Conservation (phyloP, 2,329 filamentous ascomycete genomes). For the Pyricularia sp. region DNA sequence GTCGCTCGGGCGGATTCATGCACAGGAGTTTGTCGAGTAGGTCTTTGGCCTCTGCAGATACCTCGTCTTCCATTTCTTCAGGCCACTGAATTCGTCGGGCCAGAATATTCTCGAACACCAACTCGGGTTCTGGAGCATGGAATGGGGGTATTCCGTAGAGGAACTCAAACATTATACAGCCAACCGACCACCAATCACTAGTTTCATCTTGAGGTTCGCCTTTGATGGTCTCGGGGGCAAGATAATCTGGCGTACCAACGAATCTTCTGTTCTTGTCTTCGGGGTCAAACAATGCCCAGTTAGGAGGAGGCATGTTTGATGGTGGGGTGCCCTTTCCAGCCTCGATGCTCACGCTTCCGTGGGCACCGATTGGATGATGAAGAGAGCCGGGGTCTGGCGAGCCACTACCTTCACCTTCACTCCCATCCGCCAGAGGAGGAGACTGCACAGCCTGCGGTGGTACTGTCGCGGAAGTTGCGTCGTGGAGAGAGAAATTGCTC, state of each 20-base stretch:
- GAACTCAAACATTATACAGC: slow-evolving; percentile 95
- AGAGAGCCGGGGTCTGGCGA: slow-evolving; percentile 66
- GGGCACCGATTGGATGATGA: slow-evolving; percentile 25
- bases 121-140: slow-evolving; percentile 76
- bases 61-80: slow-evolving; percentile 62
- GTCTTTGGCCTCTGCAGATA: slow-evolving; percentile 82
- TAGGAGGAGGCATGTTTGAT: slow-evolving; percentile 68
- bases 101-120: slow-evolving; percentile 95
- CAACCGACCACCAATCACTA: slow-evolving; percentile 99
- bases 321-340: slow-evolving; percentile 48
- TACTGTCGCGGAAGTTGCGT: slow-evolving; percentile 31
- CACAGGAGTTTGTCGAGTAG: slow-evolving; percentile 88
- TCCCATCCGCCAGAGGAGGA: slow-evolving; percentile 57
- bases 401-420: slow-evolving; percentile 49
- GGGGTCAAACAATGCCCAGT: slow-evolving; percentile 87
- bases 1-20: slow-evolving; percentile 63
- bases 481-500: slow-evolving; percentile 61
- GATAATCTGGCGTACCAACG: slow-evolving; percentile 91
- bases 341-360: slow-evolving; percentile 15
- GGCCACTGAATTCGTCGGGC: slow-evolving; percentile 87
- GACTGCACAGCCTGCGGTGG: slow-evolving; percentile 35
- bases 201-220: slow-evolving; percentile 93
- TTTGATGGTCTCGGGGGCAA: slow-evolving; percentile 92
- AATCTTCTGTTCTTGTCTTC: slow-evolving; percentile 88
- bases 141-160: slow-evolving; percentile 89